phyloP scores from a whole-genome alignment of 306 rosid genomes.

The Fragaria nilgerrensis region DNA sequence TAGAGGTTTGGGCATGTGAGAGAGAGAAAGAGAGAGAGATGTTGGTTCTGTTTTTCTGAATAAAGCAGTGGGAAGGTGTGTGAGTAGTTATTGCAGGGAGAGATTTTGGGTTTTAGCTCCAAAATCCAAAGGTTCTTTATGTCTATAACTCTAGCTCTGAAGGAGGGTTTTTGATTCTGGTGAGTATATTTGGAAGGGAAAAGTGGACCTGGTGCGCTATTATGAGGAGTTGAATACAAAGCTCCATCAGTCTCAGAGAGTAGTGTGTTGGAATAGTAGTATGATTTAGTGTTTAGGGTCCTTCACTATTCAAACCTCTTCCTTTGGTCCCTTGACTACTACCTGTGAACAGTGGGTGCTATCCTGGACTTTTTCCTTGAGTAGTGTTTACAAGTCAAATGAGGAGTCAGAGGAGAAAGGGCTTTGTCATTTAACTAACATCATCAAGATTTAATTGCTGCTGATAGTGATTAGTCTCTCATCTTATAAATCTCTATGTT shows the following conservation, averaged over 20 bases:
- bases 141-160: constrained; percentile 25
- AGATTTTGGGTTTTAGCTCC: constrained; percentile 39
- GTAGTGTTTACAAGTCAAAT: constrained; percentile 41
- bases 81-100: constrained; percentile 35
- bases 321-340: constrained; percentile 25
- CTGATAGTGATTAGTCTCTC: constrained; percentile 15
- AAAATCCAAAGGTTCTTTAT: constrained; percentile 41
- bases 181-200: constrained; percentile 14
- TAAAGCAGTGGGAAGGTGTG: constrained; percentile 29
- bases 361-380: constrained; percentile 24
- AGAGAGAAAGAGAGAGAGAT: constrained; percentile 21
- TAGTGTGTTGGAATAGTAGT: not conserved
- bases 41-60: constrained; percentile 11
- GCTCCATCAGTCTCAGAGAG: not conserved
- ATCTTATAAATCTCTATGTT: not conserved
- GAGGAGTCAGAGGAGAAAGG: constrained; percentile 19
- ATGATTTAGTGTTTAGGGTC: not conserved
- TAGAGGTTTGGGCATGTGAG: constrained; percentile 26
- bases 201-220: constrained; percentile 8
- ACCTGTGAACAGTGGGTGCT: not conserved
- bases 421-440: constrained; percentile 15
- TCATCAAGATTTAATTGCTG: not conserved
- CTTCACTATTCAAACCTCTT: constrained; percentile 24
- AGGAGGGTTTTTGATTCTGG: constrained; percentile 27
- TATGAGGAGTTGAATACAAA: not conserved